phyloP scores from a whole-genome alignment of 306 rosid species.

The Cyamopsis tetragonoloba region DNA sequence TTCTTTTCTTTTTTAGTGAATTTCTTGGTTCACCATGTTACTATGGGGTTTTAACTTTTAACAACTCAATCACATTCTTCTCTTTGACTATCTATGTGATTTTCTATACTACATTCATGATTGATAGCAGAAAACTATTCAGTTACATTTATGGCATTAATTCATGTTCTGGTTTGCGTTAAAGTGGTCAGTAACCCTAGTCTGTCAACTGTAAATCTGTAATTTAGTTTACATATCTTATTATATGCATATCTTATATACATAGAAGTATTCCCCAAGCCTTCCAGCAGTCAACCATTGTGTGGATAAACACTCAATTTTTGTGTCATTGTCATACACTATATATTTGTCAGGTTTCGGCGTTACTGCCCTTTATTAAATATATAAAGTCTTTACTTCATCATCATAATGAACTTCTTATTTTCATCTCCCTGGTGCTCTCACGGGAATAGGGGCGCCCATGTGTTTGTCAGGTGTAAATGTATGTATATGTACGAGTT shows the following conservation, averaged over 20 bases:
- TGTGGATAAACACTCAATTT: background rate
- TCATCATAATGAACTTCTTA: background rate
- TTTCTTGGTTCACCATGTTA: slow-evolving; percentile 13
- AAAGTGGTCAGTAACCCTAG: background rate
- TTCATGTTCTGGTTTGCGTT: background rate
- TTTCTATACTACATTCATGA: background rate
- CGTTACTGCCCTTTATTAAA: background rate
- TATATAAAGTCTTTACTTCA: background rate
- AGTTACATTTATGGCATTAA: background rate
- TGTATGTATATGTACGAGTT: too few species aligned
- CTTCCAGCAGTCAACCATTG: background rate
- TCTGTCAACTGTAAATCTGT: background rate
- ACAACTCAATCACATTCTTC: background rate
- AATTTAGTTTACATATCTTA: background rate
- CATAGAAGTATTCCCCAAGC: background rate
- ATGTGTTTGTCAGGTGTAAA: too few species aligned
- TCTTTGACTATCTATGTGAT: background rate
- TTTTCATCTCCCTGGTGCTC: background rate
- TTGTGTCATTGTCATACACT: background rate
- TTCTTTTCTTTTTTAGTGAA: background rate
- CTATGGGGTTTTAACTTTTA: background rate
- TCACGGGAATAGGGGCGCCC: too few species aligned
- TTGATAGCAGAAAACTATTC: slow-evolving; percentile 2
- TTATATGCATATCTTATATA: background rate
- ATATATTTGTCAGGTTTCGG: background rate